Conservation (phyloP, 2,329 filamentous ascomycete genomes). For the Penicillium sp. region DNA sequence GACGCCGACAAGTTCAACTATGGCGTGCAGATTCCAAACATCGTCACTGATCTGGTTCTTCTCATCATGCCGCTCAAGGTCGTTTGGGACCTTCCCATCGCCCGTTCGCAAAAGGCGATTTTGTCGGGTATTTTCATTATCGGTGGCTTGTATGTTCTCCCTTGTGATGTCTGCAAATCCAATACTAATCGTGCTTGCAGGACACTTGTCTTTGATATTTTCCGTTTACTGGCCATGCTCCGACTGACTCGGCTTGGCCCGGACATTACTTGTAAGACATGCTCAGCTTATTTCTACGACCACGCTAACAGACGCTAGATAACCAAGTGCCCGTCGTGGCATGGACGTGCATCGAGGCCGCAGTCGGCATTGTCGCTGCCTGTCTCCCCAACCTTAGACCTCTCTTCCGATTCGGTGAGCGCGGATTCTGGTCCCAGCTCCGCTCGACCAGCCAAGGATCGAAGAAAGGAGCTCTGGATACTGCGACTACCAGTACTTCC, state of each 20-base stretch:
- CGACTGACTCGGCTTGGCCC: constrained; percentile 18
- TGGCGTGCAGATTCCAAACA: constrained; percentile 29
- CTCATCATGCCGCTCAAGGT: constrained; percentile 25
- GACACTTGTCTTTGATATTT: constrained; percentile 25
- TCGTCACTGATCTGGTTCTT: constrained; percentile 26
- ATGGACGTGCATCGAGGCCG: constrained; percentile 31
- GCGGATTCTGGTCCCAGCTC: too few species aligned
- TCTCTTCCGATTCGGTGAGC: constrained; percentile 17
- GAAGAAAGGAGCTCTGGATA: too few species aligned
- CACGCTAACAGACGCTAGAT: constrained; percentile 11
- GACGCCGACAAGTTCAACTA: constrained; percentile 25
- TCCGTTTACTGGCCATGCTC: constrained; percentile 27
- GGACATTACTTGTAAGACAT: constrained; percentile 30
- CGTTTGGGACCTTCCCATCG: constrained; percentile 25
- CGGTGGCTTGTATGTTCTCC: constrained; percentile 25
- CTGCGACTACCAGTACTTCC: too few species aligned
- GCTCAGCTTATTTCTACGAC: too few species aligned
- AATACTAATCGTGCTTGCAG: constrained; percentile 8
- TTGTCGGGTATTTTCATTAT: constrained; percentile 27
- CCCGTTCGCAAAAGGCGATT: constrained; percentile 21
- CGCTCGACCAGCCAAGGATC: too few species aligned
- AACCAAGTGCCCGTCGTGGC: constrained; percentile 24
- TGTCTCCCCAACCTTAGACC: constrained; percentile 29
- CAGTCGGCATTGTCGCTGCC: constrained; percentile 26
- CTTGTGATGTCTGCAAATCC: too few species aligned